Percentiles rank a stretch among this genome's conserved stretches.
phyloP scores from a whole-genome alignment of 352 stramenopile genomes.

The Globisporangium ultimum region DNA sequence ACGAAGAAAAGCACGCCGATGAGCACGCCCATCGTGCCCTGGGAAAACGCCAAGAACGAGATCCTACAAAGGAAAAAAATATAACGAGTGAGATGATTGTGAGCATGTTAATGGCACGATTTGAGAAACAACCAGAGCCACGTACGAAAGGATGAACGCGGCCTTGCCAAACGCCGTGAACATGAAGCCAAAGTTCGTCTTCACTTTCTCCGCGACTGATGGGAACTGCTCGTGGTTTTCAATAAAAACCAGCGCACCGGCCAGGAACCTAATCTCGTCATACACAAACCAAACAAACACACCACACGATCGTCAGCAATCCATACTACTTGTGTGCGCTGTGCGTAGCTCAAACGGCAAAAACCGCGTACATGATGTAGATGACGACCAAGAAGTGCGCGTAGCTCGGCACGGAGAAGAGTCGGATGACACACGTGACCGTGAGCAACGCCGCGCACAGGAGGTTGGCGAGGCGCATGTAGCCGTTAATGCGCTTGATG shows the following conservation, averaged over 20 bases:
- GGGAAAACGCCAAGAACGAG: constrained; percentile 75
- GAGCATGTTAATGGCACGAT: too few relatives aligned
- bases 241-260: constrained; percentile 66
- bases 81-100: not conserved
- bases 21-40: constrained; percentile 76
- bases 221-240: constrained; percentile 86
- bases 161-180: constrained; percentile 83
- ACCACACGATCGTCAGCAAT: too few relatives aligned
- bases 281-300: not conserved
- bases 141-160: constrained; percentile 79
- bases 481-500: constrained; percentile 83
- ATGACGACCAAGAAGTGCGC: constrained; percentile 82
- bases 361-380: constrained; percentile 69
- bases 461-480: constrained; percentile 83
- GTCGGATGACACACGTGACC: constrained; percentile 73
- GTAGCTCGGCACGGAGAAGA: constrained; percentile 75
- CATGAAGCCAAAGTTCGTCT: constrained; percentile 89
- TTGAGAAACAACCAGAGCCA: not conserved
- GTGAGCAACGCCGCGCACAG: constrained; percentile 53
- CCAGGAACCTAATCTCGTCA: constrained; percentile 38
- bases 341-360: too few relatives aligned
- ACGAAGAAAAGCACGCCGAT: constrained; percentile 73
- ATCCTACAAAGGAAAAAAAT: constrained; percentile 39
- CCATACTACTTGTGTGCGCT: not conserved
- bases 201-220: constrained; percentile 70